Evolutionary conservation across 2,329 filamentous ascomycete genomes (phyloP).

Genomic region (Aspergillus pseudoviridinutans): DNA sequence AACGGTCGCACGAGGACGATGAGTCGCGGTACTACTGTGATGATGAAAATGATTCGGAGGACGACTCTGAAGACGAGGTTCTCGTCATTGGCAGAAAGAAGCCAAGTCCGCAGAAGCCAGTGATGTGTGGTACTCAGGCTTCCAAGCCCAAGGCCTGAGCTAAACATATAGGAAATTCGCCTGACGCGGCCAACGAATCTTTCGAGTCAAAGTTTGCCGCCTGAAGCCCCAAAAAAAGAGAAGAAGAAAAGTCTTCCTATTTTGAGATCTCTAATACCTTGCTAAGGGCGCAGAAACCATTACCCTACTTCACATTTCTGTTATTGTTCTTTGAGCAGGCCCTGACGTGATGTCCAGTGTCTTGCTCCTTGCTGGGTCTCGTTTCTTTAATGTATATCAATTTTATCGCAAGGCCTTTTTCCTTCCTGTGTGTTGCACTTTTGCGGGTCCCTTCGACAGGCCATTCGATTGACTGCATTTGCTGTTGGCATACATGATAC

Average conservation of each 20-base stretch:
- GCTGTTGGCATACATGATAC: conserved; percentile 22
- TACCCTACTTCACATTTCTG: not conserved
- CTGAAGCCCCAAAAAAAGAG: not conserved
- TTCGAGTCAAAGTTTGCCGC: not conserved
- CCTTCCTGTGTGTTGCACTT: not conserved
- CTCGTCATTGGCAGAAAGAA: conserved; percentile 39
- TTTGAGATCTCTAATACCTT: not conserved
- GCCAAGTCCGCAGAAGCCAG: conserved; percentile 19
- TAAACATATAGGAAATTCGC: not conserved
- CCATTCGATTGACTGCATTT: conserved; percentile 13
- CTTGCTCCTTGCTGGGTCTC: not conserved
- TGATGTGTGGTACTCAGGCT: conserved; percentile 9
- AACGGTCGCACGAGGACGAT: conserved; percentile 31
- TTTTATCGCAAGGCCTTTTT: conserved; percentile 1
- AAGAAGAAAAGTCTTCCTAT: not conserved
- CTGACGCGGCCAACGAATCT: not conserved
- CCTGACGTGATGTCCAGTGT: not conserved
- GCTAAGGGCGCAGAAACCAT: not conserved
- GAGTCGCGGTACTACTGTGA: conserved; percentile 39
- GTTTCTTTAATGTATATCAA: conserved; percentile 4
- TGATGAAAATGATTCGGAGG: conserved; percentile 37
- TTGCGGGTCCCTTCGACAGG: conserved; percentile 9
- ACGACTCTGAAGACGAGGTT: conserved; percentile 41
- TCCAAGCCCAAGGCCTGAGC: conserved; percentile 4
- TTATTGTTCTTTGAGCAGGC: conserved; percentile 5